Evolutionary conservation across 2,329 filamentous ascomycete species (phyloP).

Genomic region (Annulohypoxylon truncatum): DNA sequence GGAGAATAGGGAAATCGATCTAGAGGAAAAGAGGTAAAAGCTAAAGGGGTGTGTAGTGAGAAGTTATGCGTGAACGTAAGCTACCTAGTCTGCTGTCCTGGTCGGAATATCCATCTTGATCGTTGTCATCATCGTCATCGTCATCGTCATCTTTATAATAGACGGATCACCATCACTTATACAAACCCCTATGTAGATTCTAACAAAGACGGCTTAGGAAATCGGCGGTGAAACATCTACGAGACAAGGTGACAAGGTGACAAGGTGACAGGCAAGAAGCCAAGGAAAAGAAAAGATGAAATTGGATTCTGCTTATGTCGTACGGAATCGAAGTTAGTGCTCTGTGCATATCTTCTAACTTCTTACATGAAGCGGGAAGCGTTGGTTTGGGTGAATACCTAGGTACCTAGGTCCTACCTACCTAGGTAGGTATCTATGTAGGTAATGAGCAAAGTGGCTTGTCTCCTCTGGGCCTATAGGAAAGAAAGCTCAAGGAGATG

Average conservation of each 20-base stretch:
- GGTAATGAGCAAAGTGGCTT: not conserved
- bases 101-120: slow-evolving; percentile 6
- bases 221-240: slow-evolving; percentile 20
- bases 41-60: not conserved
- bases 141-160: slow-evolving; percentile 8
- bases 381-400: not conserved
- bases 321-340: not conserved
- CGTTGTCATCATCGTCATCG: slow-evolving; percentile 13
- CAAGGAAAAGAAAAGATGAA: not conserved
- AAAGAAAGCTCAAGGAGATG: not conserved
- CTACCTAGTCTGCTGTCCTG: not conserved
- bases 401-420: too few relatives aligned
- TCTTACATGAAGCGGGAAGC: slow-evolving; percentile 20
- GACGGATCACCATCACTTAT: slow-evolving; percentile 16
- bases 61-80: not conserved
- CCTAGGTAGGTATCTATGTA: too few relatives aligned
- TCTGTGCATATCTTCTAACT: not conserved
- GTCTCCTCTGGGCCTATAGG: slow-evolving; percentile 1
- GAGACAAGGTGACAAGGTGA: too few relatives aligned
- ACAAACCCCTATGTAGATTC: not conserved
- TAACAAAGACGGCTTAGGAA: slow-evolving; percentile 17
- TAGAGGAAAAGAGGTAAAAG: slow-evolving; percentile 22
- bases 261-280: too few relatives aligned
- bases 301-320: slow-evolving; percentile 6
- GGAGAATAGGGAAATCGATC: slow-evolving; percentile 15